Evolutionary conservation across 1,284 basidiomycete species (phyloP).

Genomic region (Rhodotorula sp.): DNA sequence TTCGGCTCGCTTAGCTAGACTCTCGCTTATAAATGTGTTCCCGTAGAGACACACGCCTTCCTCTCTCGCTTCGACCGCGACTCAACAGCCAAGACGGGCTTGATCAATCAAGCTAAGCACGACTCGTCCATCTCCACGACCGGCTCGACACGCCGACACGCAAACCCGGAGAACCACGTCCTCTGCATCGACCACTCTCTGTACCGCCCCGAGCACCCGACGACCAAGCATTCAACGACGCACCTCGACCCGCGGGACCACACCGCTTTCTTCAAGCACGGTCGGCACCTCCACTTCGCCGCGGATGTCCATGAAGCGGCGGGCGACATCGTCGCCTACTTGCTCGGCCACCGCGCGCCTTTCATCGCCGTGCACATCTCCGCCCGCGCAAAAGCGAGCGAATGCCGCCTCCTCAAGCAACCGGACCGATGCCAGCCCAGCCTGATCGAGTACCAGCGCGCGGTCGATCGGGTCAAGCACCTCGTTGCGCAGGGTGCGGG

Average conservation of each 20-base stretch:
- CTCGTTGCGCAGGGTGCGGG: conserved; percentile 17
- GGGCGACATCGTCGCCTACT: conserved; percentile 28
- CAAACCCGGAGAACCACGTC: conserved; percentile 35
- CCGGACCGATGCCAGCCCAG: conserved; percentile 17
- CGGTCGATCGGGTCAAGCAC: conserved; percentile 30
- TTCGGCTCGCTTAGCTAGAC: background rate
- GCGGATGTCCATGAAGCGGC: conserved; percentile 33
- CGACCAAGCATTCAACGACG: conserved; percentile 22
- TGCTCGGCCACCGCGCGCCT: conserved; percentile 28
- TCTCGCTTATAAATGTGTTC: background rate
- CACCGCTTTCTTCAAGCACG: conserved; percentile 36
- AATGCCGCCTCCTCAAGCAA: conserved; percentile 24
- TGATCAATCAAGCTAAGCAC: conserved; percentile 36
- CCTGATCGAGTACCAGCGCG: conserved; percentile 27
- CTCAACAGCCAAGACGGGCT: conserved; percentile 22
- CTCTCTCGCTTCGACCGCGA: conserved; percentile 35
- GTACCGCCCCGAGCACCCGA: conserved; percentile 32
- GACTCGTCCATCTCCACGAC: conserved; percentile 21
- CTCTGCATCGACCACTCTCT: conserved; percentile 39
- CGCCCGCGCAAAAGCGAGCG: conserved; percentile 13
- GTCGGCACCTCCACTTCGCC: conserved; percentile 32
- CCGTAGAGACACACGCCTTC: conserved; percentile 27
- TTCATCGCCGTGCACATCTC: conserved; percentile 39
- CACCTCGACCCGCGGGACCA: conserved; percentile 39
- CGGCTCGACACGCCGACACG: background rate